These are phyloP conservation scores for Pelargonium australe DNA, from an alignment of 441 rosid genomes.

Conservation along the genomic window DNA sequence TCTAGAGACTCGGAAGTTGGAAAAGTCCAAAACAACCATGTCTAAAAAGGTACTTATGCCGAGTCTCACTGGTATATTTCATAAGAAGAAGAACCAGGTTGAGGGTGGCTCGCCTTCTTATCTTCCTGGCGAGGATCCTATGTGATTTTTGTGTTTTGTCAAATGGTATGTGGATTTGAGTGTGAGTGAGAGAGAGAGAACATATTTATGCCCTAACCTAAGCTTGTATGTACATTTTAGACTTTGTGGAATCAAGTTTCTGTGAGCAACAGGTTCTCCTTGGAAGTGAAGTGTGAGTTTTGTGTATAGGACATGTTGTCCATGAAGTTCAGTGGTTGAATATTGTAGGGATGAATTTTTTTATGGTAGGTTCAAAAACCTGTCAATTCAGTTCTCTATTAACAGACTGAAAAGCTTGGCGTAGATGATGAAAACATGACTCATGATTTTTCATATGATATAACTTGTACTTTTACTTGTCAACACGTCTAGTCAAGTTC, in stretches of 20 bases:
- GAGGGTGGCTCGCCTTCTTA: conserved; percentile 84
- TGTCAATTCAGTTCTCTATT: no score
- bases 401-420: no score
- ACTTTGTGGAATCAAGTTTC: no score
- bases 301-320: conserved; percentile 5
- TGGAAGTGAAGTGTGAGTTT: not conserved
- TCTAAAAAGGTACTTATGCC: conserved; percentile 65
- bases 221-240: no score
- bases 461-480: no score
- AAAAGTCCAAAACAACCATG: conserved; percentile 46
- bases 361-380: not conserved
- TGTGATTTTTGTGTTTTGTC: conserved; percentile 21
- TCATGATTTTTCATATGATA: no score
- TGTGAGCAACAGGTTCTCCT: no score
- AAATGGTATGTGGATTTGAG: conserved; percentile 1
- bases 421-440: no score
- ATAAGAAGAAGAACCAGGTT: conserved; percentile 69
- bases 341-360: not conserved
- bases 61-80: conserved; percentile 64
- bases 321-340: not conserved
- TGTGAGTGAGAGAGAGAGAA: not conserved
- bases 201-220: conserved; percentile 8
- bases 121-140: conserved; percentile 62
- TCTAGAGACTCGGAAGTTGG: conserved; percentile 41
- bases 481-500: no score